Conservation (phyloP, 2,329 filamentous ascomycete genomes). For the Pseudocercospora pini-densiflorae region DNA sequence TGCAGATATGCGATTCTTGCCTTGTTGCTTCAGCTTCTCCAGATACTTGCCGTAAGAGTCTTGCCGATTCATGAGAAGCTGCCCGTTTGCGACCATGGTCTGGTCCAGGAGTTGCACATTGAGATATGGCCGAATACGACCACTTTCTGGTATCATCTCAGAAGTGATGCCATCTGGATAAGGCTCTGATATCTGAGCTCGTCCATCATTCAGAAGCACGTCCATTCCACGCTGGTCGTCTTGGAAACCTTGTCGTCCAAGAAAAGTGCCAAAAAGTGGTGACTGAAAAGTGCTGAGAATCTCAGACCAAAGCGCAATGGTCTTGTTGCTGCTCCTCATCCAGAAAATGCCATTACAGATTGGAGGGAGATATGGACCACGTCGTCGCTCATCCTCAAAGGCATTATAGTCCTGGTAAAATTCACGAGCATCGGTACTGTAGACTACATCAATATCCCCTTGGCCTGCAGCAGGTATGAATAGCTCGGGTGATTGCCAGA, state of each 20-base stretch:
- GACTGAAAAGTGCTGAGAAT: constrained; percentile 16
- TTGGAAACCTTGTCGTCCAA: constrained; percentile 10
- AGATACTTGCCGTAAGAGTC: constrained; percentile 9
- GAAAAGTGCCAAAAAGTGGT: constrained; percentile 6
- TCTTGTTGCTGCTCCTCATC: constrained; percentile 20
- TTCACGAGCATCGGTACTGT: constrained; percentile 27
- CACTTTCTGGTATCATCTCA: constrained; percentile 11
- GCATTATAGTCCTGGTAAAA: constrained; percentile 26
- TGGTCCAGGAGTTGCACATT: constrained; percentile 23
- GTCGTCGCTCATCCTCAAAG: constrained; percentile 20
- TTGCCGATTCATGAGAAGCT: constrained; percentile 19
- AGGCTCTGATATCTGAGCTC: constrained; percentile 16
- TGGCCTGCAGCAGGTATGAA: constrained; percentile 9
- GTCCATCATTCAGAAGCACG: constrained; percentile 22
- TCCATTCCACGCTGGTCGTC: constrained; percentile 26
- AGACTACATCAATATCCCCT: constrained; percentile 20
- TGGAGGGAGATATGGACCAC: constrained; percentile 23
- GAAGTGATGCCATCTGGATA: constrained; percentile 17
- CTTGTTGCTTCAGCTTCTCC: neutral
- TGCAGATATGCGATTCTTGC: constrained; percentile 12
- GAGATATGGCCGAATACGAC: neutral
- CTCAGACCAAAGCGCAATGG: constrained; percentile 19
- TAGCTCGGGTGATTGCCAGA: constrained; percentile 23
- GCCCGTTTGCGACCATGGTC: constrained; percentile 21
- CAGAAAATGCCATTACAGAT: constrained; percentile 30